These are phyloP conservation scores for Lichtheimia ornata DNA, from an alignment of 371 early-diverging fungal genomes.

Conservation along the genomic window DNA sequence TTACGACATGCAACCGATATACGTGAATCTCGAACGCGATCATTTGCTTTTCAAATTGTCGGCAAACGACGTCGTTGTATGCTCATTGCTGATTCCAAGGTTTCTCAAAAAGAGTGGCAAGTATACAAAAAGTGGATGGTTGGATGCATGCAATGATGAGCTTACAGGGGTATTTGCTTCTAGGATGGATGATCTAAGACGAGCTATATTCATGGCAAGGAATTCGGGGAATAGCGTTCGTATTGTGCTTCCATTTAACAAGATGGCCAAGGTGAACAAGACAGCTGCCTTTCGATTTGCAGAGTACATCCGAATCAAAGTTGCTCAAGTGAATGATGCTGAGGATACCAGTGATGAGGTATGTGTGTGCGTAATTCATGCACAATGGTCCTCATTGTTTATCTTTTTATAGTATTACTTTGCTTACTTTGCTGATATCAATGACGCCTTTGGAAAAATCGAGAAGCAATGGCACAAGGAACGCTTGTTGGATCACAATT, in stretches of 20 bases:
- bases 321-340: constrained; percentile 46
- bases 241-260: constrained; percentile 54
- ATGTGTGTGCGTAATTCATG: constrained; percentile 3
- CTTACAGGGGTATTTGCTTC: background rate
- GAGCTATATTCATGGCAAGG: constrained; percentile 59
- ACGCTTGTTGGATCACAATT: background rate
- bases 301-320: constrained; percentile 54
- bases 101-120: constrained; percentile 54
- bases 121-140: background rate
- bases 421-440: constrained; percentile 59
- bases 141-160: background rate
- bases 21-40: constrained; percentile 39
- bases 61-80: constrained; percentile 38
- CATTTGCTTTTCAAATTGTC: constrained; percentile 57
- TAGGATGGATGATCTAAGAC: constrained; percentile 58
- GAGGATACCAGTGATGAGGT: constrained; percentile 57
- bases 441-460: constrained; percentile 27
- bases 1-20: constrained; percentile 60
- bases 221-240: constrained; percentile 66
- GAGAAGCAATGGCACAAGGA: constrained; percentile 21
- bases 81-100: constrained; percentile 53
- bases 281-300: constrained; percentile 55
- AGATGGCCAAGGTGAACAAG: constrained; percentile 55
- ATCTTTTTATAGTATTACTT: constrained; percentile 58
- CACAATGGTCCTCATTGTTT: background rate